Percentiles rank a stretch among this genome's conserved stretches.
Evolutionary conservation across 306 rosid genomes (phyloP).

Genomic region (Cyamopsis tetragonoloba): DNA sequence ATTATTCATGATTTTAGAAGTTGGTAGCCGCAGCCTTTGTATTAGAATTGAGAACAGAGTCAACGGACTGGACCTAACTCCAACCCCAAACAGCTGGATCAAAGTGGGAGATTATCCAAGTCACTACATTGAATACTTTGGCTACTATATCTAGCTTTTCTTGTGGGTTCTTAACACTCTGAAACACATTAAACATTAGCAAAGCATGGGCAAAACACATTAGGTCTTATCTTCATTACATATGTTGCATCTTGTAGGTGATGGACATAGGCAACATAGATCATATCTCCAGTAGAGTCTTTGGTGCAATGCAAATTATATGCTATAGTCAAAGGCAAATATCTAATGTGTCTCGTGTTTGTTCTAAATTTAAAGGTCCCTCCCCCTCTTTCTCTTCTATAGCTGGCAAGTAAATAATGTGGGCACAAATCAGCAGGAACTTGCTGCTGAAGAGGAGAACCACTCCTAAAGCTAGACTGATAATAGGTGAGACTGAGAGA

Average conservation of each 20-base stretch:
- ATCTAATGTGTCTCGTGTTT: background rate
- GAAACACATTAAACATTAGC: background rate
- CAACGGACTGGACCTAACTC: background rate
- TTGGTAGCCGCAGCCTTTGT: constrained; percentile 2
- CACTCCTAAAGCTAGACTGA: background rate
- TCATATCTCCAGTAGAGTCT: background rate
- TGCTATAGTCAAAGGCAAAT: background rate
- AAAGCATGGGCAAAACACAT: background rate
- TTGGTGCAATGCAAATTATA: background rate
- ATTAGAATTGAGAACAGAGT: background rate
- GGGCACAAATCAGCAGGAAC: background rate
- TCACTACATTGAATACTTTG: background rate
- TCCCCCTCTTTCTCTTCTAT: too few species aligned
- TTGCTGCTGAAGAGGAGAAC: constrained; percentile 4
- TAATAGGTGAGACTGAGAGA: background rate
- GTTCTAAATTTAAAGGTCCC: constrained; percentile 9
- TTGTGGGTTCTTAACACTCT: background rate
- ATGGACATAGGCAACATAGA: background rate
- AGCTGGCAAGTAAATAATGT: background rate
- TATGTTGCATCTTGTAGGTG: too few species aligned
- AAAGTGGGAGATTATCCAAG: background rate
- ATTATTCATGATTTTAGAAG: background rate
- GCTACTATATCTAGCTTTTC: too few species aligned
- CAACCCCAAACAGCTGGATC: background rate
- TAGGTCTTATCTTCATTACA: too few species aligned